Conservation (phyloP, 148 eudicot species). For the Chenopodium album region DNA sequence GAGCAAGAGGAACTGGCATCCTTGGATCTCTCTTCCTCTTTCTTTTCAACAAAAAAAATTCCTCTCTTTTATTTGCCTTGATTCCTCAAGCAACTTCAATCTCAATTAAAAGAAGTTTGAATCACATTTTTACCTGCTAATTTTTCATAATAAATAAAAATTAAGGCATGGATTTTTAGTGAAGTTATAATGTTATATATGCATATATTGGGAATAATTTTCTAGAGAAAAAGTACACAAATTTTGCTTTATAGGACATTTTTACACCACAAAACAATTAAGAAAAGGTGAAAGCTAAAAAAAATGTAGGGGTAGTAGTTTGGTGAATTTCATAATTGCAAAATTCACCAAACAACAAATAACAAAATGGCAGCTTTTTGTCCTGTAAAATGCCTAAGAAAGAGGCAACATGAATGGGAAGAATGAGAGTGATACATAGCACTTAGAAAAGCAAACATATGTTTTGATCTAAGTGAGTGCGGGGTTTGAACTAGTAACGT, state of each 20-base stretch:
- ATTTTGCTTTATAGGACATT: slow-evolving; percentile 11
- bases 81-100: slow-evolving; percentile 31
- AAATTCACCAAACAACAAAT: slow-evolving; percentile 5
- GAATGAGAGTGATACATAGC: slow-evolving; percentile 11
- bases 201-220: slow-evolving; percentile 3
- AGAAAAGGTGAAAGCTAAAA: slow-evolving; percentile 5
- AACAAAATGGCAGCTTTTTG: background rate
- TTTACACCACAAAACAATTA: slow-evolving; percentile 13
- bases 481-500: background rate
- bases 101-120: slow-evolving; percentile 12
- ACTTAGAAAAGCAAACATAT: background rate
- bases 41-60: background rate
- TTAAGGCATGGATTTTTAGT: background rate
- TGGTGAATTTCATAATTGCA: slow-evolving; percentile 2
- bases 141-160: background rate
- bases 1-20: slow-evolving; percentile 94
- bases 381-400: background rate
- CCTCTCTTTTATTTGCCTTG: background rate
- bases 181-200: background rate
- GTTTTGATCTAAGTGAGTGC: background rate
- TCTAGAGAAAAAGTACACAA: slow-evolving; percentile 1
- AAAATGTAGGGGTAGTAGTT: background rate
- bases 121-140: slow-evolving; percentile 29
- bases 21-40: slow-evolving; percentile 12
- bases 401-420: slow-evolving; percentile 5